Evolutionary conservation across 192 early-diverging fungal genomes (phyloP).

Genomic region (Anaeromyces robustus): DNA sequence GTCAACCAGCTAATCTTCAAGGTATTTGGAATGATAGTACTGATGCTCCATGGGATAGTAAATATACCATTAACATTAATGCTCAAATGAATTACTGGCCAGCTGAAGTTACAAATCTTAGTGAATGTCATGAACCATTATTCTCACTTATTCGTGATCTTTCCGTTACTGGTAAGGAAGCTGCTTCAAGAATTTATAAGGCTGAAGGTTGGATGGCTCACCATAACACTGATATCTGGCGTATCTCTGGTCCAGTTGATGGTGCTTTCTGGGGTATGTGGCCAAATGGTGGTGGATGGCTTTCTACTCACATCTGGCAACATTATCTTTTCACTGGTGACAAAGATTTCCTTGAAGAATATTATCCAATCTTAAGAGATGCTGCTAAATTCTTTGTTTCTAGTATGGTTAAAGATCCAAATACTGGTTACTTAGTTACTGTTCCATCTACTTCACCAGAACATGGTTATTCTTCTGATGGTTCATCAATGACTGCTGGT

Average conservation of each 20-base stretch:
- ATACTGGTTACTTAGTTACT: neutral
- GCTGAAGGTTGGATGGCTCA: neutral
- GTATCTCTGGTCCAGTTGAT: neutral
- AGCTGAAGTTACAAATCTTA: neutral
- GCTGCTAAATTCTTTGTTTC: neutral
- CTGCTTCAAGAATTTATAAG: neutral
- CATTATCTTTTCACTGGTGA: neutral
- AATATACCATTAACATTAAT: neutral
- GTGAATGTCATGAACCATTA: neutral
- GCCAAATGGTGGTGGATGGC: neutral
- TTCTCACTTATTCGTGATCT: neutral
- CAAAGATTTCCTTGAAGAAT: neutral
- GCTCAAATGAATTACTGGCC: neutral
- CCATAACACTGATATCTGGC: neutral
- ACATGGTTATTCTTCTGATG: neutral
- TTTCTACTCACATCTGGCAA: neutral
- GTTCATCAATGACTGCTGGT: neutral
- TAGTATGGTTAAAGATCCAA: neutral
- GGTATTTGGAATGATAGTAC: neutral
- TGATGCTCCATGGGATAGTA: neutral
- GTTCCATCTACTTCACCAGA: neutral
- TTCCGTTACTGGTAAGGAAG: neutral
- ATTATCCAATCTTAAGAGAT: neutral
- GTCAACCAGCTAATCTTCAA: neutral
- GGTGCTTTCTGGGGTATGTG: neutral